Conservation (phyloP, 148 eudicot species). For the Camellia sinensis region DNA sequence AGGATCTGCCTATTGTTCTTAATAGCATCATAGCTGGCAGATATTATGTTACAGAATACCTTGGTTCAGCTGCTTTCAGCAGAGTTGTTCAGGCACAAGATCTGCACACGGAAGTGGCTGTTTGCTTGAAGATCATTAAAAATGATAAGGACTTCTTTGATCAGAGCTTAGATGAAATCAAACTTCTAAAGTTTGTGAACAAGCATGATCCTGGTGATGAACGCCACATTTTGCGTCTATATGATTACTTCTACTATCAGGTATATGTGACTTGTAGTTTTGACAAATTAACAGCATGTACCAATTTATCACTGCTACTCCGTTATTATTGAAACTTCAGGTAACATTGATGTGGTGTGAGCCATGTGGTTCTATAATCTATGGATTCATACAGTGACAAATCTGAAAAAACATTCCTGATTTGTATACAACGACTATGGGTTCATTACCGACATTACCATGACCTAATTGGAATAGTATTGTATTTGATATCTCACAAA, state of each 20-base stretch:
- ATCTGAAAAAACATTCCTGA: background rate
- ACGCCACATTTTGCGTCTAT: constrained; percentile 82
- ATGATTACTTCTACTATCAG: constrained; percentile 93
- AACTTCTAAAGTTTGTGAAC: constrained; percentile 90
- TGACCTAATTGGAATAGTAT: background rate
- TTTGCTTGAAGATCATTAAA: constrained; percentile 94
- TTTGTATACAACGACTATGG: background rate
- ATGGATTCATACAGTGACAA: background rate
- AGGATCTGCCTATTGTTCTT: constrained; percentile 72
- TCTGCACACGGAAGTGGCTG: constrained; percentile 73
- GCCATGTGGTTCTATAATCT: background rate
- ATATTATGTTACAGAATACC: constrained; percentile 74
- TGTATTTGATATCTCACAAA: background rate
- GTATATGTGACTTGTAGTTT: constrained; percentile 28
- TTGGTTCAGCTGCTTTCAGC: constrained; percentile 99
- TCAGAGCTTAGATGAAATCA: constrained; percentile 97
- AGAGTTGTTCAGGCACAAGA: constrained; percentile 96
- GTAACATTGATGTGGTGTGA: background rate
- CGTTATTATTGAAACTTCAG: background rate
- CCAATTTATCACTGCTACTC: background rate
- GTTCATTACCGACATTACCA: background rate
- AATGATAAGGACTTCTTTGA: constrained; percentile 97
- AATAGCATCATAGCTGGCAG: constrained; percentile 72
- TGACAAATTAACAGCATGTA: background rate
- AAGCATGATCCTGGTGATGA: constrained; percentile 88